phyloP scores from a whole-genome alignment of 441 rosid genomes.

The Erysimum pusillum region DNA sequence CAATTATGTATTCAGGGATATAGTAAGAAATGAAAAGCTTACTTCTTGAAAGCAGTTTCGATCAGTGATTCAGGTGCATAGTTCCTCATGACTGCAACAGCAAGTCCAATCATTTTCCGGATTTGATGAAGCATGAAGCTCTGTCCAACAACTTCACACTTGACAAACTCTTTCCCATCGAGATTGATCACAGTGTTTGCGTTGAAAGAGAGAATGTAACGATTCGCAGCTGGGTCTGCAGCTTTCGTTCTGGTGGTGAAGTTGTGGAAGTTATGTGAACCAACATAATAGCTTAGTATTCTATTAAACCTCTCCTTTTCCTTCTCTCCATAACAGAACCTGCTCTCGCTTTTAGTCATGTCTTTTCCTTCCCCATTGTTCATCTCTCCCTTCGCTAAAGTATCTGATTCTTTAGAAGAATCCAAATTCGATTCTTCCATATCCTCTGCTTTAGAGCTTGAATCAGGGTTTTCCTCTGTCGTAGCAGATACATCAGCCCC shows the following conservation, averaged over 20 bases:
- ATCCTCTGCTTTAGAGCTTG: constrained; percentile 20
- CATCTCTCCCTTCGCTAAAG: constrained; percentile 39
- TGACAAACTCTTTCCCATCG: constrained; percentile 81
- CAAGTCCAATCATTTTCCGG: constrained; percentile 91
- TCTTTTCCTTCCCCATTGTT: constrained; percentile 40
- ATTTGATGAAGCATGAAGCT: constrained; percentile 99
- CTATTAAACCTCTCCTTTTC: constrained; percentile 85
- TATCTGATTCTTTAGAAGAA: constrained; percentile 12
- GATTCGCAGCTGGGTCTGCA: constrained; percentile 83
- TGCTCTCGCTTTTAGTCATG: constrained; percentile 35
- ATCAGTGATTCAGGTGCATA: constrained; percentile 80
- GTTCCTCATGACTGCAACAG: constrained; percentile 87
- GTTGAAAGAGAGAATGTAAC: constrained; percentile 76
- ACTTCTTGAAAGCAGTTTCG: constrained; percentile 77
- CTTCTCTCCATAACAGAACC: constrained; percentile 66
- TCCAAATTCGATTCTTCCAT: constrained; percentile 23
- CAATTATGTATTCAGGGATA: constrained; percentile 10
- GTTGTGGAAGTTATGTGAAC: constrained; percentile 93
- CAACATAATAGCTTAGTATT: constrained; percentile 74
- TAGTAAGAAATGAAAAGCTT: constrained; percentile 33
- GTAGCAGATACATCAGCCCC: constrained; percentile 12
- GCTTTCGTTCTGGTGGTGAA: constrained; percentile 92
- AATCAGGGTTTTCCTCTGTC: constrained; percentile 8
- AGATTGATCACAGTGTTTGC: constrained; percentile 63
- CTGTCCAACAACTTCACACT: constrained; percentile 97